Conservation (phyloP, 2,329 filamentous ascomycete species). For the Tolypocladium ophioglossoides region DNA sequence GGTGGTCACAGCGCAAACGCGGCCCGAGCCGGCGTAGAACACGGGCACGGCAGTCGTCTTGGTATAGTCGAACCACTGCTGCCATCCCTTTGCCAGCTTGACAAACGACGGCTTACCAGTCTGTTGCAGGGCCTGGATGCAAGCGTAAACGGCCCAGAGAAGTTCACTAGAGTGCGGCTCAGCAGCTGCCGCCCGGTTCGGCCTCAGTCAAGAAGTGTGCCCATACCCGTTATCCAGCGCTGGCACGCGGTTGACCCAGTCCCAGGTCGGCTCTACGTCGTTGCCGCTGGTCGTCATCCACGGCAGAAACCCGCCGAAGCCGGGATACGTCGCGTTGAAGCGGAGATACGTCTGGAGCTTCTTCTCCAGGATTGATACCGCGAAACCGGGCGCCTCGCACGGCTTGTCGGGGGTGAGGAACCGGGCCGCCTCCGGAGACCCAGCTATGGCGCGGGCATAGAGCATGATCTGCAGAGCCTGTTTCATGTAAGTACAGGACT, state of each 20-base stretch:
- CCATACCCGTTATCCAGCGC: conserved; percentile 28
- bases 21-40: conserved; percentile 25
- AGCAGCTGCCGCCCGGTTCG: neutral
- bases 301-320: conserved; percentile 28
- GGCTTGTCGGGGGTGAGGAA: conserved; percentile 25
- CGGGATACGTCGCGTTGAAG: conserved; percentile 30
- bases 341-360: conserved; percentile 27
- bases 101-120: conserved; percentile 10
- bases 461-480: conserved; percentile 32
- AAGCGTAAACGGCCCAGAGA: conserved; percentile 30
- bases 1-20: conserved; percentile 27
- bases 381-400: conserved; percentile 19
- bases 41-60: conserved; percentile 23
- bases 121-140: conserved; percentile 24
- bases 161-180: conserved; percentile 19
- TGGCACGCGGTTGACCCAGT: conserved; percentile 28
- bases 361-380: conserved; percentile 23
- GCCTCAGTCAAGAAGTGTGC: neutral
- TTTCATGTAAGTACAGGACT: neutral
- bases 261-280: conserved; percentile 21
- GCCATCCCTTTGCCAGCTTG: conserved; percentile 23
- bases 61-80: conserved; percentile 28
- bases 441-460: conserved; percentile 28
- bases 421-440: conserved; percentile 24
- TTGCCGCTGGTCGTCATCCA: conserved; percentile 22